phyloP scores from a whole-genome alignment of 2,329 filamentous ascomycete genomes.

The Nannizzia gypsea region DNA sequence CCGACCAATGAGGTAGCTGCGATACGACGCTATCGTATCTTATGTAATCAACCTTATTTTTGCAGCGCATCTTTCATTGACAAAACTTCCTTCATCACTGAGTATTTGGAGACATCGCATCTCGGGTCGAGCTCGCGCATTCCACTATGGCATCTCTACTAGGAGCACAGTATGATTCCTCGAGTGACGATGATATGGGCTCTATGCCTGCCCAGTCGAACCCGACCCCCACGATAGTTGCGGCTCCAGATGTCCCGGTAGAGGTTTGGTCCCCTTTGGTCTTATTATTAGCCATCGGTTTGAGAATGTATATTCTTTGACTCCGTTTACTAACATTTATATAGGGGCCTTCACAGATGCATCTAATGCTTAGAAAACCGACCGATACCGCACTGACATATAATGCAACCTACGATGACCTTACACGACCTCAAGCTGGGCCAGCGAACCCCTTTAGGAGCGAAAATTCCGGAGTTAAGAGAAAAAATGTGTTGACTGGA shows the following conservation, averaged over 20 bases:
- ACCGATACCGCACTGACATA: conserved; percentile 41
- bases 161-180: conserved; percentile 35
- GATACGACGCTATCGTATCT: background rate
- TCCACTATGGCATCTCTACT: conserved; percentile 33
- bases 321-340: conserved; percentile 24
- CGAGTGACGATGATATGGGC: conserved; percentile 38
- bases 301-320: background rate
- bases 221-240: conserved; percentile 28
- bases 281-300: conserved; percentile 2
- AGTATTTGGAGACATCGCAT: background rate
- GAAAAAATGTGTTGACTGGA: conserved; percentile 75
- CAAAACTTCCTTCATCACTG: background rate
- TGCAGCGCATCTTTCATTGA: background rate
- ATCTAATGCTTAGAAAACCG: conserved; percentile 42
- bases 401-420: conserved; percentile 56
- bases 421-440: conserved; percentile 54
- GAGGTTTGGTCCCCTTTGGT: conserved; percentile 41
- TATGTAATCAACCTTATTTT: background rate
- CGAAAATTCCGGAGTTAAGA: conserved; percentile 48
- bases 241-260: conserved; percentile 43
- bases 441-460: conserved; percentile 66
- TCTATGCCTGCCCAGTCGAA: conserved; percentile 15
- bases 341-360: conserved; percentile 40
- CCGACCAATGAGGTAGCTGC: background rate
- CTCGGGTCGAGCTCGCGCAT: background rate